These are phyloP conservation scores for Casuarina equisetifolia DNA, from an alignment of 306 rosid species.

Conservation along the genomic window DNA sequence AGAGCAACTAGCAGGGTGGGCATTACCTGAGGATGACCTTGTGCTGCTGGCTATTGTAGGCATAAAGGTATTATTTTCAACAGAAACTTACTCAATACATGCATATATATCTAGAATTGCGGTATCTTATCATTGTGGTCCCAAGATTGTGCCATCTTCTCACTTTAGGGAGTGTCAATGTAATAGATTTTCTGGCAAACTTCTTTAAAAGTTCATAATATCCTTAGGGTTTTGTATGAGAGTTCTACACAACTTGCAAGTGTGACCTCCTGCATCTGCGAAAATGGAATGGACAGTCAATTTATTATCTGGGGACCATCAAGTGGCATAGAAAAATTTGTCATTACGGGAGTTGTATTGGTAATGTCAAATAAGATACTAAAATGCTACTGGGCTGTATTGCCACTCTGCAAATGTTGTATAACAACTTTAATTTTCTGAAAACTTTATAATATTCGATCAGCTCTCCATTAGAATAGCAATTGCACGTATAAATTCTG, in stretches of 20 bases:
- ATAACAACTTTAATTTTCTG: too few species aligned
- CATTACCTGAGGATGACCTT: slow-evolving; percentile 80
- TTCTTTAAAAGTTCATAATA: background rate
- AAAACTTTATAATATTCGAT: too few species aligned
- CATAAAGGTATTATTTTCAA: slow-evolving; percentile 56
- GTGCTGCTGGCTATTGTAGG: slow-evolving; percentile 85
- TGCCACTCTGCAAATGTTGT: background rate
- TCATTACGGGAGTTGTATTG: background rate
- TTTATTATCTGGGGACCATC: background rate
- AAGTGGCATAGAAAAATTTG: background rate
- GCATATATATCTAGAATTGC: background rate
- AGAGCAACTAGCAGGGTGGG: slow-evolving; percentile 70
- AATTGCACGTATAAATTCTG: too few species aligned
- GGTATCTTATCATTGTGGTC: background rate
- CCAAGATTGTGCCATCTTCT: background rate
- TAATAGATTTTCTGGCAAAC: background rate
- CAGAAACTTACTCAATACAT: background rate
- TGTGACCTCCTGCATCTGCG: background rate
- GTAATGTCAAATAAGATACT: background rate
- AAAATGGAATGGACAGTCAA: background rate
- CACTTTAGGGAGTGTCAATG: background rate
- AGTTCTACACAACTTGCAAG: background rate
- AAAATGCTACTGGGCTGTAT: background rate
- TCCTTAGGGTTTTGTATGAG: background rate
- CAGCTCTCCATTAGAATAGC: too few species aligned